These are phyloP conservation scores for Erodium maritimum DNA, from an alignment of 345 rosid genomes.

Conservation along the genomic window DNA sequence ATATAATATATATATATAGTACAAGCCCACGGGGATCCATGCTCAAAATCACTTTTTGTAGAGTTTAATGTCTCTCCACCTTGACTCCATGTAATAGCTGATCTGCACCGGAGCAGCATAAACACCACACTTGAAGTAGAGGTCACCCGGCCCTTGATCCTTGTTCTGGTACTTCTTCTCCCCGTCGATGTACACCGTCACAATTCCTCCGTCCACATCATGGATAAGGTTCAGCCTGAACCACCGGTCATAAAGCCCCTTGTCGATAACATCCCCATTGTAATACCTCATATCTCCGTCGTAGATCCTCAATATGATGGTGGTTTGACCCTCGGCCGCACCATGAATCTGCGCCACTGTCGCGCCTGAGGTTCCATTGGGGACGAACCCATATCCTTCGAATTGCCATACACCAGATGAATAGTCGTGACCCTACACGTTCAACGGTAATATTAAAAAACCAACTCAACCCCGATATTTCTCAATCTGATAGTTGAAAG, in stretches of 20 bases:
- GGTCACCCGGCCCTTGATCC: constrained; percentile 15
- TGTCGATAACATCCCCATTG: constrained; percentile 8
- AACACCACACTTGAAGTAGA: constrained; percentile 31
- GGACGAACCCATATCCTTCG: constrained; percentile 30
- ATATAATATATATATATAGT: no score
- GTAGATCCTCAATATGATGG: constrained; percentile 22
- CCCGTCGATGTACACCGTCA: constrained; percentile 19
- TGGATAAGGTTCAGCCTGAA: constrained; percentile 29
- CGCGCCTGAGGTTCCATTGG: constrained; percentile 30
- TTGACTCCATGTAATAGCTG: constrained; percentile 30
- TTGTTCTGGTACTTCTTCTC: constrained; percentile 10
- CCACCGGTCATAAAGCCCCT: constrained; percentile 23
- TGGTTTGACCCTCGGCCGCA: constrained; percentile 14
- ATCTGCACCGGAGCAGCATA: constrained; percentile 18
- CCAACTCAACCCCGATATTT: no score
- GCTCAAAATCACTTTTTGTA: constrained; percentile 13
- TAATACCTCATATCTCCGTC: constrained; percentile 24
- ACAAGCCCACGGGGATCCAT: no score
- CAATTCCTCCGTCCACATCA: constrained; percentile 20
- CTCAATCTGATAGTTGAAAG: no score
- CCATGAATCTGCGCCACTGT: constrained; percentile 26
- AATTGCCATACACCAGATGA: constrained; percentile 35
- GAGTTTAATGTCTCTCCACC: constrained; percentile 29
- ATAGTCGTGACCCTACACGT: constrained; percentile 22
- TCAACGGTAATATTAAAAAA: background rate